These are phyloP conservation scores for Quercus agrifolia DNA, from an alignment of 306 rosid species.

Conservation along the genomic window DNA sequence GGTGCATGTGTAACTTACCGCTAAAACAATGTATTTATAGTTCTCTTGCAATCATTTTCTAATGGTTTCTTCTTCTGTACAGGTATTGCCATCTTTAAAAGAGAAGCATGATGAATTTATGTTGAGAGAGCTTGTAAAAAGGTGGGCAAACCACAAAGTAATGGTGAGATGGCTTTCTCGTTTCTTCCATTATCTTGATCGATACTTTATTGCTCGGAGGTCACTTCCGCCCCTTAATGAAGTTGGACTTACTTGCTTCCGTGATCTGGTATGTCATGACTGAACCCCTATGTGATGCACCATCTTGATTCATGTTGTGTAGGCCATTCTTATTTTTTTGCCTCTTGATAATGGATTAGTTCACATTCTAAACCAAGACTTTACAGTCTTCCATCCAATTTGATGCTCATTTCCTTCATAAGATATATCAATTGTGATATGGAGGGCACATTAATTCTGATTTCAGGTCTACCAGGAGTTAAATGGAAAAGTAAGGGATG, in stretches of 20 bases:
- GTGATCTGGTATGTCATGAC: constrained; percentile 53
- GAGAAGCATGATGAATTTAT: constrained; percentile 66
- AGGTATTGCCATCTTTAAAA: constrained; percentile 73
- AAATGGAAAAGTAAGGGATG: constrained; percentile 58
- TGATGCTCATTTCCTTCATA: not conserved
- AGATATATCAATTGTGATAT: not conserved
- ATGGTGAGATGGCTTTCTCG: constrained; percentile 73
- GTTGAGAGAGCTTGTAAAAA: constrained; percentile 67
- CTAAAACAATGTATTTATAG: not conserved
- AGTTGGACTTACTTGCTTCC: constrained; percentile 57
- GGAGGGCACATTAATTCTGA: not conserved
- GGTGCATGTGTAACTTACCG: too few relatives aligned
- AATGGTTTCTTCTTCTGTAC: not conserved
- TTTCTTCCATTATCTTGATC: constrained; percentile 57
- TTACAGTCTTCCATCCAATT: not conserved
- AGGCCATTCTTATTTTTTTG: not conserved
- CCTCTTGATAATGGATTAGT: not conserved
- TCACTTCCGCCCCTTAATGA: constrained; percentile 59
- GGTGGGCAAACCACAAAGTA: constrained; percentile 78
- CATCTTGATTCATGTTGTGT: not conserved
- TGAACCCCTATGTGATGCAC: not conserved
- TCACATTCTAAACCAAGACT: not conserved
- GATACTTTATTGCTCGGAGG: constrained; percentile 45
- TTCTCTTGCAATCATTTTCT: not conserved
- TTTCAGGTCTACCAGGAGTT: constrained; percentile 62